phyloP scores from a whole-genome alignment of 345 rosid species.

The Salix suchowensis region DNA sequence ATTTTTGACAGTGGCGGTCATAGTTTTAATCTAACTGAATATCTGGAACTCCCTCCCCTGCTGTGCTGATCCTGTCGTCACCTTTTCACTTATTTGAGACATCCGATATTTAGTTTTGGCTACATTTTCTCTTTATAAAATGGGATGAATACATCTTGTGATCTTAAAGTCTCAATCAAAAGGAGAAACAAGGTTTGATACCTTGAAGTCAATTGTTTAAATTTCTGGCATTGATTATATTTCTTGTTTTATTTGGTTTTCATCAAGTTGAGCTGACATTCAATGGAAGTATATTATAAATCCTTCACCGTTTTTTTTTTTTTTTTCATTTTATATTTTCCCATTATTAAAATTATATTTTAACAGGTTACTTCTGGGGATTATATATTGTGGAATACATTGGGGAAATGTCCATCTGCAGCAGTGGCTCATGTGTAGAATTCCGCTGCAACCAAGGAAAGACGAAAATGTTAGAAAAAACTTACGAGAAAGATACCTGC shows the following conservation, averaged over 20 bases:
- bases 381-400: conserved; percentile 89
- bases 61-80: not conserved
- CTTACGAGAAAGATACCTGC: not conserved
- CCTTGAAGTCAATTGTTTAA: too few relatives aligned
- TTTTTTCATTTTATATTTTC: not conserved
- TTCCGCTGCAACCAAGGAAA: not conserved
- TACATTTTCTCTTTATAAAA: not conserved
- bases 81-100: not conserved
- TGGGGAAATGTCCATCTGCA: conserved; percentile 73
- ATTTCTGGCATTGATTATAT: too few relatives aligned
- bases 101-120: not conserved
- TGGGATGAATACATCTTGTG: not conserved
- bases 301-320: not conserved
- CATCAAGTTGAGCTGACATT: not conserved
- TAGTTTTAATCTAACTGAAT: not conserved
- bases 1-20: too few relatives aligned
- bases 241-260: too few relatives aligned
- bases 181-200: not conserved
- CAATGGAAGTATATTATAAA: not conserved
- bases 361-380: conserved; percentile 75
- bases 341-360: not conserved
- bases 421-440: conserved; percentile 1
- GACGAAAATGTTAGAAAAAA: too few relatives aligned
- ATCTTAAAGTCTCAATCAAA: not conserved
- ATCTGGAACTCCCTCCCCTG: not conserved